Conservation (phyloP, 805 yeast species). For the Saccharomycopsis javanensis region DNA sequence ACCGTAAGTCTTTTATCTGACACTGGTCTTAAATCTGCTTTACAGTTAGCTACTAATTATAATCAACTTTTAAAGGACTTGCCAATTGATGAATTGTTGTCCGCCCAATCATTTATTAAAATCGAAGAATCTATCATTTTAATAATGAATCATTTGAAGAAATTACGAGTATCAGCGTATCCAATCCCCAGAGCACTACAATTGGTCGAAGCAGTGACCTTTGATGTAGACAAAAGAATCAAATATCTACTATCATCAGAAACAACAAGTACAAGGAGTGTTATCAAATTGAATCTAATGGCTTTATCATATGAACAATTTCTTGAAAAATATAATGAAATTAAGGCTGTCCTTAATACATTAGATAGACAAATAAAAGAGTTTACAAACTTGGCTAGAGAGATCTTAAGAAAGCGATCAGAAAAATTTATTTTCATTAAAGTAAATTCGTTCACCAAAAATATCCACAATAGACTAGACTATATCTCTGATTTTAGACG, state of each 20-base stretch:
- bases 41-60: constrained; percentile 42
- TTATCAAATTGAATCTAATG: constrained; percentile 31
- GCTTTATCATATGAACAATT: constrained; percentile 34
- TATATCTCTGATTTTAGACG: constrained; percentile 38
- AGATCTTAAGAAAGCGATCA: constrained; percentile 59
- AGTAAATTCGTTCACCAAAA: constrained; percentile 36
- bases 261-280: neutral
- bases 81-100: constrained; percentile 50
- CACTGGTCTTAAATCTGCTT: constrained; percentile 51
- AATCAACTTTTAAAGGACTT: constrained; percentile 59
- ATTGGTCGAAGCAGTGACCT: constrained; percentile 55
- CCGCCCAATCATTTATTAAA: constrained; percentile 36
- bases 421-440: constrained; percentile 62
- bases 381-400: constrained; percentile 59
- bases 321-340: constrained; percentile 23
- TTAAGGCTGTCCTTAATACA: constrained; percentile 31
- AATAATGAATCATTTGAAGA: constrained; percentile 55
- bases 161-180: constrained; percentile 47
- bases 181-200: constrained; percentile 56
- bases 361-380: constrained; percentile 59
- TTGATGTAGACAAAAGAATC: constrained; percentile 43
- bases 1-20: constrained; percentile 66
- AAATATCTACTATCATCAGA: constrained; percentile 28
- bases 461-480: constrained; percentile 34
- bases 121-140: constrained; percentile 36